Evolutionary conservation across 2,329 filamentous ascomycete species (phyloP), one percentile per base, ranked within the genome.

Genomic region (Neonectria hederae): DNA sequence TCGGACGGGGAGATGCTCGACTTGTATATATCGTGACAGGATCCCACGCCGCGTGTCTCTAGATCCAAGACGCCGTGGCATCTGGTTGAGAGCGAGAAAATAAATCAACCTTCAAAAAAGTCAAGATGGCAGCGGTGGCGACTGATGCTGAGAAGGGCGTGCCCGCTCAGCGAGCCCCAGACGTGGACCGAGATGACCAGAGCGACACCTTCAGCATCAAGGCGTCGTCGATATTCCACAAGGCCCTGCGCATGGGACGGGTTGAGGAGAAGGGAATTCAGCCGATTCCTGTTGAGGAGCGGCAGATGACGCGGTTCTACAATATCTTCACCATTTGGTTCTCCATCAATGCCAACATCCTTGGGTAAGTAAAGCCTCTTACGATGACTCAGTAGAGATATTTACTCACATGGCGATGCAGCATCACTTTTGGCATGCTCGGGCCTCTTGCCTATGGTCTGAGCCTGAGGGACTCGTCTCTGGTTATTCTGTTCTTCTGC

Each of bases 401-500:
- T 51, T 53, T 46, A 21, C 63, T 73, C 14, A 21, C 1, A 21
- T 32, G 4, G 8, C 43, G 22, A 38, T 46, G 22, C 28, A 85
- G 87, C 2, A 85, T 90, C 62, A 86, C 87, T 0, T 89, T 89
- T 70, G 89, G 89, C 63, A 87, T 90, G 83, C 81, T 89, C 1
- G 88, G 87, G 0, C 87, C 87, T 4, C 75, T 83, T 43, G 73
- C 80, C 13, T 88, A 84, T 60, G 85, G 84, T 2, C 79, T 90
- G 17, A 81, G 82, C 54, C 78, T 91, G 19, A 81, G 87, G 48
- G 84, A 89, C 66, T 82, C 83, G 17, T 76, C 86, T 1, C 79
- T 90, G 13, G 79, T 90, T 32, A 90, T 90, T 51, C 74, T 90
- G 49, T 90, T 90, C 79, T 90, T 90, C 76, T 84, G 82, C 11